Conservation (phyloP, 2,329 filamentous ascomycete species). For the Claviceps cyperi region DNA sequence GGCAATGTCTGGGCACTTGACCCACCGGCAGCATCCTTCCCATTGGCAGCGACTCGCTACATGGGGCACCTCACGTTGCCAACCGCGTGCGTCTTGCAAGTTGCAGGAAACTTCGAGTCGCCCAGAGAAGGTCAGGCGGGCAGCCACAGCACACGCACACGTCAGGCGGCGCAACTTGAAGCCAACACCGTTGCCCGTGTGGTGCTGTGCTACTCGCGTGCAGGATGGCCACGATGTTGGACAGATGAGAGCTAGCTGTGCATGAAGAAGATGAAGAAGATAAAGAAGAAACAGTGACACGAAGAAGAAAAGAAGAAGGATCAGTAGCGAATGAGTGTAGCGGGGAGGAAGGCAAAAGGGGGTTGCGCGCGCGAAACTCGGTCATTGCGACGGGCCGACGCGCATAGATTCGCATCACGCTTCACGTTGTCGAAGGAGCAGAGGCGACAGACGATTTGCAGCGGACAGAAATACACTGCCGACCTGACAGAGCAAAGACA, state of each 20-base stretch:
- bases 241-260: neutral
- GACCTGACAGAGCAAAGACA: neutral
- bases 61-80: neutral
- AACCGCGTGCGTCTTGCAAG: constrained; percentile 1
- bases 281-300: neutral
- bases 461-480: neutral
- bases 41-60: constrained; percentile 13
- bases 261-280: neutral
- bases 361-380: neutral
- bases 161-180: neutral
- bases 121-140: neutral
- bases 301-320: neutral
- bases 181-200: neutral
- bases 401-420: neutral
- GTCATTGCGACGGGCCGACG: neutral
- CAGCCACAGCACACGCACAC: neutral
- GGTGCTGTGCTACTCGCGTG: neutral
- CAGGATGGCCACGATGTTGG: neutral
- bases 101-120: neutral
- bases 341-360: neutral
- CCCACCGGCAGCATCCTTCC: constrained; percentile 13
- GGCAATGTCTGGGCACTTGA: constrained; percentile 23
- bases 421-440: neutral
- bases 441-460: neutral
- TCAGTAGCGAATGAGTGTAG: neutral